Conservation (phyloP, 2,329 filamentous ascomycete genomes). For the Sclerotiophoma versabilis region DNA sequence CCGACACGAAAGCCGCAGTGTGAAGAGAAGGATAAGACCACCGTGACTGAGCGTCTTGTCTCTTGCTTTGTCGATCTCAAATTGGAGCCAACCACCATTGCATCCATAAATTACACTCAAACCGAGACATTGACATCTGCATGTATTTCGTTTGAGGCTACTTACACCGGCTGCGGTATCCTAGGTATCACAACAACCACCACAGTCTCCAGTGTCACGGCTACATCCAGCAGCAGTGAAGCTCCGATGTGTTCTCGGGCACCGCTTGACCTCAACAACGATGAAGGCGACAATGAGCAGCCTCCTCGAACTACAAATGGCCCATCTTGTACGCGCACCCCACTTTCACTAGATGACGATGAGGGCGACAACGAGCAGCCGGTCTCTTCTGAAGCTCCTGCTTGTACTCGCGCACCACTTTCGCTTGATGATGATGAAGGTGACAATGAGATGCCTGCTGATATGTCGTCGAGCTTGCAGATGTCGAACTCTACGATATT, state of each 20-base stretch:
- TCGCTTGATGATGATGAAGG: constrained; percentile 40
- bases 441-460: constrained; percentile 14
- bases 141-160: constrained; percentile 27
- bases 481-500: background rate
- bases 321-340: constrained; percentile 28
- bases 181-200: constrained; percentile 18
- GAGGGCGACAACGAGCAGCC: constrained; percentile 33
- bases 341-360: constrained; percentile 40
- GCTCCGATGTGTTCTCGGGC: constrained; percentile 26
- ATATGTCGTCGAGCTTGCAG: background rate
- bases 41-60: constrained; percentile 31
- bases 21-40: constrained; percentile 28
- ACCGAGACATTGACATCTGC: constrained; percentile 24
- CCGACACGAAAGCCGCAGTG: constrained; percentile 20
- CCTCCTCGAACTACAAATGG: background rate
- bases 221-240: constrained; percentile 12
- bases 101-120: constrained; percentile 12
- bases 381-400: constrained; percentile 14
- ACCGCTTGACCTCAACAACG: constrained; percentile 35
- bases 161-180: constrained; percentile 25
- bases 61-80: constrained; percentile 25
- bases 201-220: constrained; percentile 7
- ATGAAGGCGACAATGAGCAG: constrained; percentile 36
- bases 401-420: constrained; percentile 32
- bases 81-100: constrained; percentile 14